Conservation (phyloP, 345 rosid genomes). For the Chamaenerion angustifolium region DNA sequence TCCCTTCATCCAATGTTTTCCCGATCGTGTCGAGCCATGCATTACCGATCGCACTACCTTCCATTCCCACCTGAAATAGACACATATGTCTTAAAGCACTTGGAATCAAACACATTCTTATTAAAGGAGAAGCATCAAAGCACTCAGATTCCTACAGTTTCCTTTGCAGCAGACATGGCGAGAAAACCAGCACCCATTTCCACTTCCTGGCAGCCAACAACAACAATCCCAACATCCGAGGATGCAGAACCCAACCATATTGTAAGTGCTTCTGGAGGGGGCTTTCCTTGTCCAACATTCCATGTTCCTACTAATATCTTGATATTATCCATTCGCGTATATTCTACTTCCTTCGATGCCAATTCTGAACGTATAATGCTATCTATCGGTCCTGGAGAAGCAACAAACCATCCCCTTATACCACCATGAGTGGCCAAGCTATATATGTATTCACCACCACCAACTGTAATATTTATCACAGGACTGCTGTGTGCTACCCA, state of each 20-base stretch:
- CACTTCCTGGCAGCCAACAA: constrained; percentile 88
- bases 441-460: constrained; percentile 54
- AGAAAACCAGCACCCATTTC: constrained; percentile 99
- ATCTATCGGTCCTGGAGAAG: constrained; percentile 90
- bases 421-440: constrained; percentile 96
- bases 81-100: too few species aligned
- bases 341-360: constrained; percentile 35
- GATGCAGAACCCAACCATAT: constrained; percentile 71
- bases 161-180: constrained; percentile 99
- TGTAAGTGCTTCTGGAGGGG: constrained; percentile 58
- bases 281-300: constrained; percentile 98
- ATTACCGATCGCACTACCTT: constrained; percentile 86
- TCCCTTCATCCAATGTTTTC: constrained; percentile 65
- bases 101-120: too few species aligned
- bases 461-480: constrained; percentile 65
- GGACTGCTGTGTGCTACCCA: constrained; percentile 85
- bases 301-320: constrained; percentile 76
- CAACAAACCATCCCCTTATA: constrained; percentile 73
- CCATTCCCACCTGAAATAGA: constrained; percentile 28
- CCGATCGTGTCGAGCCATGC: constrained; percentile 95
- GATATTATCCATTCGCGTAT: constrained; percentile 41
- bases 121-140: too few species aligned
- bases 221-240: constrained; percentile 84
- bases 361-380: constrained; percentile 42
- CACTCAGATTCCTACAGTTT: constrained; percentile 42